Base-by-base conservation (phyloP, 2,329 filamentous ascomycete species). In the Colletotrichum graminicola region DNA sequence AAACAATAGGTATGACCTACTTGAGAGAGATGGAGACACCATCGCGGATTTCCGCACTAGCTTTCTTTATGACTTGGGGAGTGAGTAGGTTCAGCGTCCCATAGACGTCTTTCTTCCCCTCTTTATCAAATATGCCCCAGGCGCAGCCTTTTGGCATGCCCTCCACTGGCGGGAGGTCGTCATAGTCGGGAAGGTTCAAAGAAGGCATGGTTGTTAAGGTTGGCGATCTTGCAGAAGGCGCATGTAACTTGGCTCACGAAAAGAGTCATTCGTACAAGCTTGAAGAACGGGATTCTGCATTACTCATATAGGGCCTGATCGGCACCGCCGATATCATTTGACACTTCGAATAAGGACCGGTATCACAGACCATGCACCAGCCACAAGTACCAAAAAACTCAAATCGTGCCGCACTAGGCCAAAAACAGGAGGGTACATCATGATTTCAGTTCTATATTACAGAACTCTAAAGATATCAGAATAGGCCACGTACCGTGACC, bases 11-110 rank as follows among this genome's bases (percentile, higher is more conserved):
- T 1, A 7, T 16, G 23, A 73, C 79, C 74, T 74, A 88, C 84
- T 89, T 88, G 36, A 89, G 81, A 3, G 86, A 88, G 49, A 89
- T 82, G 0, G 86, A 86, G 1, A 86, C 76, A 1, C 87, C 87
- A 6, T 85, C 82, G 55, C 79, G 79, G 47, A 85, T 82, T 72
- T 87, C 85, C 3, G 76, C 76, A 5, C 78, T 80, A 0, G 85
- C 84, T 3, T 77, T 80, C 26, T 79, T 79, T 5, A 85, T 78
- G 4, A 86, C 81, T 0, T 82, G 77, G 0, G 84, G 82, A 0
- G 86, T 89, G 3, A 89, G 78, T 8, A 87, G 81, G 75, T 89
- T 89, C 34, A 89, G 77, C 0, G 86, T 88, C 4, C 87, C 87
- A 8, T 85, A 75, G 26, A 84, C 73, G 56, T 89, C 87, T 55